phyloP scores from a whole-genome alignment of 2,329 filamentous ascomycete species.

The Verticillium albo-atrum region DNA sequence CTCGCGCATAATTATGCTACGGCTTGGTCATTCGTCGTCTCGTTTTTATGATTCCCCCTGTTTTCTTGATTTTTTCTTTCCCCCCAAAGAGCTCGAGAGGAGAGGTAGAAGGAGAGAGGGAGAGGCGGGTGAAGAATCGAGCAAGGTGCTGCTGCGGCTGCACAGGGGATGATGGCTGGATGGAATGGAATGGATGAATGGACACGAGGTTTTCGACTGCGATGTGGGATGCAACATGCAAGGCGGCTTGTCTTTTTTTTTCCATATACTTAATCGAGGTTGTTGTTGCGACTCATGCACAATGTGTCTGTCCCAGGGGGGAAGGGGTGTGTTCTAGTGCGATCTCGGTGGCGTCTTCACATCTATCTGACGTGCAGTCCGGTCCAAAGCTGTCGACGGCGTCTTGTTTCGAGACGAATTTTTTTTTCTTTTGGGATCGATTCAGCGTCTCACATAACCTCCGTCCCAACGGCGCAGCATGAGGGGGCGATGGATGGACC shows the following conservation, averaged over 20 bases:
- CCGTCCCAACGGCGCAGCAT: not conserved
- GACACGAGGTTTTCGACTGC: not conserved
- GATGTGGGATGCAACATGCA: not conserved
- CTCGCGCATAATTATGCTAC: slow-evolving; percentile 6
- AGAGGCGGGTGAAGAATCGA: slow-evolving; percentile 1
- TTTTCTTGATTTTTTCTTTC: slow-evolving; percentile 7
- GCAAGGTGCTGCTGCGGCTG: not conserved
- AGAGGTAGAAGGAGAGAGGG: slow-evolving; percentile 11
- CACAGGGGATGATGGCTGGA: slow-evolving; percentile 20
- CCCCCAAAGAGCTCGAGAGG: slow-evolving; percentile 9
- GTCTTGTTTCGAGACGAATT: not conserved
- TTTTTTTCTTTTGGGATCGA: not conserved
- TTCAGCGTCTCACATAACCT: not conserved
- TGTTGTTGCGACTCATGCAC: slow-evolving; percentile 5
- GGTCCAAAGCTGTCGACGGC: not conserved
- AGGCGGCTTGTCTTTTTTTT: not conserved
- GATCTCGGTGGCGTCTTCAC: not conserved
- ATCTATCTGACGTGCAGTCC: not conserved
- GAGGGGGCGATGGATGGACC: not conserved
- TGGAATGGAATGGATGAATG: slow-evolving; percentile 15
- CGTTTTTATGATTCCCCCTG: slow-evolving; percentile 18
- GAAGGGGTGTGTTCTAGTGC: not conserved
- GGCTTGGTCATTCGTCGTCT: slow-evolving; percentile 10
- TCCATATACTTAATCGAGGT: slow-evolving; percentile 19
- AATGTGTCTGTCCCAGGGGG: no score